phyloP scores from a whole-genome alignment of 768 basidiomycete species.

The Stropharia rugosoannulata region DNA sequence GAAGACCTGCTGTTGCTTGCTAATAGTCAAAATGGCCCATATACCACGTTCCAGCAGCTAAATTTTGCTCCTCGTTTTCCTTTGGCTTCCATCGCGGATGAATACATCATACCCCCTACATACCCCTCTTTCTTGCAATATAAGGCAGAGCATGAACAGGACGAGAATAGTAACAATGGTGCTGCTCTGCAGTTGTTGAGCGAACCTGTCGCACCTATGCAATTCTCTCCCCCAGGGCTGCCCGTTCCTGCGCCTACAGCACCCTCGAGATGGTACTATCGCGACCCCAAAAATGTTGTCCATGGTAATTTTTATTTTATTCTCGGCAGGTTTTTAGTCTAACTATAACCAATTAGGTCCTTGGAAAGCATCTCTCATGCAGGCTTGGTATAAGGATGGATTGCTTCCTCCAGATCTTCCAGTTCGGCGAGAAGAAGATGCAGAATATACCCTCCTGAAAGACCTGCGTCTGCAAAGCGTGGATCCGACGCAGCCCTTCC shows the following conservation, averaged over 20 bases:
- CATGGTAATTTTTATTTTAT: slow-evolving; percentile 54
- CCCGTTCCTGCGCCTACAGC: slow-evolving; percentile 67
- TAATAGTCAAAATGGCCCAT: slow-evolving; percentile 74
- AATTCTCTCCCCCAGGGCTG: slow-evolving; percentile 79
- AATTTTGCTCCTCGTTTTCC: slow-evolving; percentile 85
- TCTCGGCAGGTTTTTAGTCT: neutral
- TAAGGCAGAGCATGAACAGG: slow-evolving; percentile 61
- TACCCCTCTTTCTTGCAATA: slow-evolving; percentile 80
- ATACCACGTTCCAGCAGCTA: slow-evolving; percentile 91
- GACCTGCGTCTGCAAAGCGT: slow-evolving; percentile 77
- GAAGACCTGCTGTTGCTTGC: slow-evolving; percentile 72
- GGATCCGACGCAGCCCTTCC: slow-evolving; percentile 82
- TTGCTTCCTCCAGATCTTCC: slow-evolving; percentile 81
- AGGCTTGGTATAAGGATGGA: slow-evolving; percentile 86
- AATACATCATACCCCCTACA: slow-evolving; percentile 89
- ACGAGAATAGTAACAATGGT: slow-evolving; percentile 39
- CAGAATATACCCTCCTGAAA: slow-evolving; percentile 63
- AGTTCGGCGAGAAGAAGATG: slow-evolving; percentile 73
- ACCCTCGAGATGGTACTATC: slow-evolving; percentile 80
- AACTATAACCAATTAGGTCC: slow-evolving; percentile 50
- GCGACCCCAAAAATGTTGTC: slow-evolving; percentile 77
- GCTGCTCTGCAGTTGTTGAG: slow-evolving; percentile 30
- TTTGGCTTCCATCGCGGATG: slow-evolving; percentile 84
- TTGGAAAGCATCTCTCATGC: slow-evolving; percentile 88
- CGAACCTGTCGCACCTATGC: slow-evolving; percentile 46